Evolutionary conservation across 1,139 yeast species (phyloP).

Genomic region (Suhomyces choctaworum): DNA sequence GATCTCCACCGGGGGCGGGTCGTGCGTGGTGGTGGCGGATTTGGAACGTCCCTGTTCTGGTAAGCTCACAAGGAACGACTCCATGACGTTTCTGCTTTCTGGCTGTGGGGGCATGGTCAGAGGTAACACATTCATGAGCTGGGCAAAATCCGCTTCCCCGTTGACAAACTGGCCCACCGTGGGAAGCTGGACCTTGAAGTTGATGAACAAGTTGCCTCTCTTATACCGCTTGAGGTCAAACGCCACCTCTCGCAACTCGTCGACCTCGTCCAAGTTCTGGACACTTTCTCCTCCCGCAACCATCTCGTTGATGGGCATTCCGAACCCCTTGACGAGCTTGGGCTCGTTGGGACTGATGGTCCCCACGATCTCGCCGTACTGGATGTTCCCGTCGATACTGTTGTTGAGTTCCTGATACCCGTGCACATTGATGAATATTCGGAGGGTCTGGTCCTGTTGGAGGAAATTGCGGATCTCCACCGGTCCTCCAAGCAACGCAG

Average conservation of each 20-base stretch:
- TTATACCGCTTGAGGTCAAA: constrained; percentile 25
- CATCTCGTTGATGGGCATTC: constrained; percentile 63
- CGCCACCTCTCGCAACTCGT: constrained; percentile 18
- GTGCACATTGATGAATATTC: constrained; percentile 42
- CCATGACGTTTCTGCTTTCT: constrained; percentile 10
- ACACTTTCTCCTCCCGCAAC: constrained; percentile 29
- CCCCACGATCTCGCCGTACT: constrained; percentile 49
- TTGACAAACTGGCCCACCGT: constrained; percentile 27
- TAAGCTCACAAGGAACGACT: constrained; percentile 27
- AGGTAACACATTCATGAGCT: constrained; percentile 31
- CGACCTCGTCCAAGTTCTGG: constrained; percentile 21
- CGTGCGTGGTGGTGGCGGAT: not conserved
- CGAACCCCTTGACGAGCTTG: constrained; percentile 50
- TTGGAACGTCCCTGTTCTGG: not conserved
- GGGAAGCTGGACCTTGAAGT: constrained; percentile 43
- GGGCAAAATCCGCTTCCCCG: constrained; percentile 23
- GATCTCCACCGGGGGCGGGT: not conserved
- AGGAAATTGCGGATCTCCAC: constrained; percentile 46
- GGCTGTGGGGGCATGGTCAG: not conserved
- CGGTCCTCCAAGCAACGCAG: constrained; percentile 58
- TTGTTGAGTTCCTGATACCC: constrained; percentile 30
- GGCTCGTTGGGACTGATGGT: constrained; percentile 46
- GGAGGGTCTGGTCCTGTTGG: constrained; percentile 41
- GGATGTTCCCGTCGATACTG: constrained; percentile 24
- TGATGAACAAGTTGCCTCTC: constrained; percentile 44